Evolutionary conservation across 108 stramenopile genomes (phyloP).

Genomic region (Fistulifera solaris): DNA sequence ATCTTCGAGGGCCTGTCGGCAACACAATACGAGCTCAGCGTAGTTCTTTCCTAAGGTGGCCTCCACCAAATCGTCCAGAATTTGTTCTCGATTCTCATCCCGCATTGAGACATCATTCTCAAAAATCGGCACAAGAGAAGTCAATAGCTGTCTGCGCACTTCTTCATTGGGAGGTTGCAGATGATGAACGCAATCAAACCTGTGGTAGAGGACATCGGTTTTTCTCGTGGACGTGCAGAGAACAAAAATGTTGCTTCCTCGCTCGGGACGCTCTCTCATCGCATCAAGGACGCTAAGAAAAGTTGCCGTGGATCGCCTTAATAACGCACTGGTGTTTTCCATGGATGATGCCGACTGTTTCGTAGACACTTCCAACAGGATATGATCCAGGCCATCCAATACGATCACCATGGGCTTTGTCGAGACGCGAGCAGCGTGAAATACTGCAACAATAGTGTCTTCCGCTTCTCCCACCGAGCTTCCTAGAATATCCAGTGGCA

Average conservation of each 20-base stretch:
- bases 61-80: constrained; percentile 28
- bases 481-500: constrained; percentile 42
- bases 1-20: constrained; percentile 34
- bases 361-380: constrained; percentile 8
- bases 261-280: constrained; percentile 6
- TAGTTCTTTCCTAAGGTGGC: constrained; percentile 43
- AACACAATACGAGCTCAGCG: constrained; percentile 55
- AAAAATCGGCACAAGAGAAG: constrained; percentile 6
- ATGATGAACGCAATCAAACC: constrained; percentile 42
- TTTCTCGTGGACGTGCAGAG: constrained; percentile 40
- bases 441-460: constrained; percentile 47
- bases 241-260: constrained; percentile 16
- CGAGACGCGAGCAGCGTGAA: constrained; percentile 10
- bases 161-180: constrained; percentile 32
- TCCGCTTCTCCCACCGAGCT: constrained; percentile 53
- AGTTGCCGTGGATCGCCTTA: no score
- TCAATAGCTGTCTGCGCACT: constrained; percentile 31
- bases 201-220: constrained; percentile 26
- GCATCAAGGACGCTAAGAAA: constrained; percentile 34
- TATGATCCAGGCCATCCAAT: constrained; percentile 60
- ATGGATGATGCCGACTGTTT: constrained; percentile 22
- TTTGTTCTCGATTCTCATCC: constrained; percentile 8
- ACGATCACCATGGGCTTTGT: constrained; percentile 7
- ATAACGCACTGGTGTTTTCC: no score
- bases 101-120: neutral